These are phyloP conservation scores for Russula dissimulans DNA, from an alignment of 768 basidiomycete genomes.

Conservation along the genomic window DNA sequence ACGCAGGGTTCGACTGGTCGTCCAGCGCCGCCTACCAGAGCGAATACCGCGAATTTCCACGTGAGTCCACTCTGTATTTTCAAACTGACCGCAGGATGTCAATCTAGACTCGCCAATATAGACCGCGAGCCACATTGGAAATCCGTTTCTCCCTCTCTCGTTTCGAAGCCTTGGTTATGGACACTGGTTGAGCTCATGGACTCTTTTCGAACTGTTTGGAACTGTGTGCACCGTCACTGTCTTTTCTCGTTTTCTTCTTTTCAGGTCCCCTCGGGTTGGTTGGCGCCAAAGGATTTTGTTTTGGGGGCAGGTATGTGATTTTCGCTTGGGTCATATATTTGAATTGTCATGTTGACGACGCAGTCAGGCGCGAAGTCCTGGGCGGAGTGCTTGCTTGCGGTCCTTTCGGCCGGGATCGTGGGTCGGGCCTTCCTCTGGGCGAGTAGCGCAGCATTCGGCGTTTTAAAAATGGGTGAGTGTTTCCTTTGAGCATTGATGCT, in stretches of 20 bases:
- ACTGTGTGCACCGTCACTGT: background rate
- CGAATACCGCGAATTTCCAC: background rate
- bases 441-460: background rate
- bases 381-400: background rate
- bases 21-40: background rate
- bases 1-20: background rate
- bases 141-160: background rate
- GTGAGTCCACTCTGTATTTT: background rate
- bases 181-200: slow-evolving; percentile 6
- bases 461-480: background rate
- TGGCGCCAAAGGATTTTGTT: background rate
- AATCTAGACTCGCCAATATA: background rate
- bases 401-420: slow-evolving; percentile 12
- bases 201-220: slow-evolving; percentile 2
- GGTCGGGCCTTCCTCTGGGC: background rate
- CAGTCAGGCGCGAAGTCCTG: background rate
- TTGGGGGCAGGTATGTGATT: background rate
- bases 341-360: background rate
- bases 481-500: background rate
- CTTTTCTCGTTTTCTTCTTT: background rate
- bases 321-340: background rate
- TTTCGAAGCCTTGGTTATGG: background rate
- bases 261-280: background rate
- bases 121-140: background rate
- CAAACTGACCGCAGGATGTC: background rate